Conservation (phyloP, 2,329 filamentous ascomycete genomes). For the Arthrobotrys pseudoclavata region DNA sequence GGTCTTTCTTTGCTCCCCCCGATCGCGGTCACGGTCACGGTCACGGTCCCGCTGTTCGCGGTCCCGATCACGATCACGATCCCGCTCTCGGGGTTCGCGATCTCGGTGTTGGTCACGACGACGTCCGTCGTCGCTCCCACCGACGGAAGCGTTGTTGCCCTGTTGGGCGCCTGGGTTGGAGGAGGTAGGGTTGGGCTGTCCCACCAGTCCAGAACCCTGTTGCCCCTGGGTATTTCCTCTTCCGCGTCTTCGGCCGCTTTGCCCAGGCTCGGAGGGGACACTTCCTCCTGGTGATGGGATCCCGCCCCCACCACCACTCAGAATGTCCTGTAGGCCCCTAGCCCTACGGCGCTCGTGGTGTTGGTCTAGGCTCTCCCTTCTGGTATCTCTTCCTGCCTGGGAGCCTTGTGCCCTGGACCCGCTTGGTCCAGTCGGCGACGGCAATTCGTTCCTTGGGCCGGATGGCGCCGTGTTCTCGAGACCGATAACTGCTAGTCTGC, state of each 20-base stretch:
- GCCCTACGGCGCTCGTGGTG: conserved; percentile 62
- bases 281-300: conserved; percentile 60
- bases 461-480: conserved; percentile 48
- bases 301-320: conserved; percentile 57
- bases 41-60: conserved; percentile 59
- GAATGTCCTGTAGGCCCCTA: conserved; percentile 62
- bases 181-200: conserved; percentile 24
- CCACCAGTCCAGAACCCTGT: conserved; percentile 32
- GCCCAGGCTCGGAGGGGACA: conserved; percentile 49
- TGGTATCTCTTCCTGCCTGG: conserved; percentile 45
- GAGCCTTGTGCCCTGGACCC: conserved; percentile 38
- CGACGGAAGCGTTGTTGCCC: conserved; percentile 39
- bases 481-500: conserved; percentile 42
- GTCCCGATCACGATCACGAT: conserved; percentile 61
- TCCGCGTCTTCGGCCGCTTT: conserved; percentile 57
- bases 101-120: conserved; percentile 60
- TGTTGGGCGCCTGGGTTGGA: conserved; percentile 22
- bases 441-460: conserved; percentile 57
- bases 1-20: conserved; percentile 19
- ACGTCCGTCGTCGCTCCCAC: conserved; percentile 59
- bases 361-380: conserved; percentile 60
- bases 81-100: conserved; percentile 56
- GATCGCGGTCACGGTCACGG: conserved; percentile 23
- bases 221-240: conserved; percentile 55
- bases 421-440: conserved; percentile 62